These are phyloP conservation scores for Eimeria sp. DNA, from an alignment of 169 alveolate genomes.

Conservation along the genomic window DNA sequence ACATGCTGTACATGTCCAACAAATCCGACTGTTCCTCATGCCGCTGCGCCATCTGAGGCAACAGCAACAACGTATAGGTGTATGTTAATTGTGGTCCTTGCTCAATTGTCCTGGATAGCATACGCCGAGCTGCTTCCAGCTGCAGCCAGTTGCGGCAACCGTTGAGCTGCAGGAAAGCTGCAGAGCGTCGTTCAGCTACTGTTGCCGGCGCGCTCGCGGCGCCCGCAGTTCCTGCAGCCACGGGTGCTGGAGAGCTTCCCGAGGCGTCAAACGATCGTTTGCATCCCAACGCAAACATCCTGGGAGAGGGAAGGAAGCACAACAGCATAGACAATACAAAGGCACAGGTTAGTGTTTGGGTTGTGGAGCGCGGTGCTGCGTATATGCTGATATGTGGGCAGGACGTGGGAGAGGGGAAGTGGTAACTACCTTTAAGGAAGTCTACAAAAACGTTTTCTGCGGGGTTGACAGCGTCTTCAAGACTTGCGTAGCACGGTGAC, in stretches of 20 bases:
- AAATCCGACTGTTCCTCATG: not conserved
- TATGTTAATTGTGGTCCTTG: not conserved
- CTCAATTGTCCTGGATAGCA: not conserved
- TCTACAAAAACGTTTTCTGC: slow-evolving; percentile 48
- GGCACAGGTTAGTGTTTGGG: too few species aligned
- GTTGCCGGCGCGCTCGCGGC: slow-evolving; percentile 31
- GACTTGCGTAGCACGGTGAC: slow-evolving; percentile 14
- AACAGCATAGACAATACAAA: not conserved
- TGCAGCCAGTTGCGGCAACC: not conserved
- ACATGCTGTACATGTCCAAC: not conserved
- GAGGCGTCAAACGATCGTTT: slow-evolving; percentile 92
- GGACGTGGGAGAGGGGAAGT: not conserved
- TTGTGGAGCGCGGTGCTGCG: not conserved
- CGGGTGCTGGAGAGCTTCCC: slow-evolving; percentile 92
- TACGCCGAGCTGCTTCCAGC: not conserved
- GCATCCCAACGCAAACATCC: slow-evolving; percentile 93
- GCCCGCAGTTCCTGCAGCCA: slow-evolving; percentile 89
- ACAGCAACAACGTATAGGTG: not conserved
- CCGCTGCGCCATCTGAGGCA: not conserved
- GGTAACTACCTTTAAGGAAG: slow-evolving; percentile 46
- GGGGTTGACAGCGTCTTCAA: slow-evolving; percentile 37
- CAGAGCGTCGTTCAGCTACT: not conserved
- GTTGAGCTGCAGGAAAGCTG: not conserved
- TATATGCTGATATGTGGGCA: not conserved
- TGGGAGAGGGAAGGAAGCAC: not conserved